These are phyloP conservation scores for Rosa multiflora DNA, from an alignment of 306 rosid genomes.

Conservation along the genomic window DNA sequence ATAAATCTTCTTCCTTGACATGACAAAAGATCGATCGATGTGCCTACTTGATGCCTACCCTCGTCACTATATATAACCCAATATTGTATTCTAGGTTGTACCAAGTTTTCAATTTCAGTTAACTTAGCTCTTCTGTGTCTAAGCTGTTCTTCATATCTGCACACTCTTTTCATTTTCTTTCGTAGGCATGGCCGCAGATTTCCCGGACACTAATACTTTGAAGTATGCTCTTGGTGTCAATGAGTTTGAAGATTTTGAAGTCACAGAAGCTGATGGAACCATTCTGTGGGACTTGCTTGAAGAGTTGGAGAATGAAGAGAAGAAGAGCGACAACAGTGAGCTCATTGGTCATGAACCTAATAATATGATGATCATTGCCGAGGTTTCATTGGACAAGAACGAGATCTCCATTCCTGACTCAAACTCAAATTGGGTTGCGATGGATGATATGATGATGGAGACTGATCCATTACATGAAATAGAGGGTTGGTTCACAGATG, in stretches of 20 bases:
- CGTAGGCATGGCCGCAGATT: conserved; percentile 34
- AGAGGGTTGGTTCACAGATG: conserved; percentile 46
- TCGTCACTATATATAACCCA: conserved; percentile 14
- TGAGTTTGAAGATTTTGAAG: conserved; percentile 46
- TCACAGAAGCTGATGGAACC: conserved; percentile 52
- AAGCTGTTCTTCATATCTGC: conserved; percentile 14
- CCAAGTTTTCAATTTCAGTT: conserved; percentile 16
- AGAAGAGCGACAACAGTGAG: neutral
- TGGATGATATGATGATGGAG: conserved; percentile 21
- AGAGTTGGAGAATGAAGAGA: conserved; percentile 34
- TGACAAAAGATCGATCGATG: neutral
- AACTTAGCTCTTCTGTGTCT: neutral
- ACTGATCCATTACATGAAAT: conserved; percentile 8
- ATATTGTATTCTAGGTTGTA: conserved; percentile 7
- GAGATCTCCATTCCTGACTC: conserved; percentile 23
- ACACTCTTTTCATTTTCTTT: neutral
- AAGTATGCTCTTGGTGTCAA: conserved; percentile 19
- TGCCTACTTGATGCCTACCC: conserved; percentile 19
- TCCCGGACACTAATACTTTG: neutral
- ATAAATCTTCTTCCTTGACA: conserved; percentile 13
- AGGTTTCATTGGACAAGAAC: conserved; percentile 19
- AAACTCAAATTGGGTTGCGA: conserved; percentile 35
- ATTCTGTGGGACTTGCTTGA: conserved; percentile 58
- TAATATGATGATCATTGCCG: neutral
- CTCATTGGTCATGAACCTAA: neutral